Percentiles rank a stretch among this genome's conserved stretches.
Conservation (phyloP, 2,329 filamentous ascomycete genomes). For the Raffaelea arxii region DNA sequence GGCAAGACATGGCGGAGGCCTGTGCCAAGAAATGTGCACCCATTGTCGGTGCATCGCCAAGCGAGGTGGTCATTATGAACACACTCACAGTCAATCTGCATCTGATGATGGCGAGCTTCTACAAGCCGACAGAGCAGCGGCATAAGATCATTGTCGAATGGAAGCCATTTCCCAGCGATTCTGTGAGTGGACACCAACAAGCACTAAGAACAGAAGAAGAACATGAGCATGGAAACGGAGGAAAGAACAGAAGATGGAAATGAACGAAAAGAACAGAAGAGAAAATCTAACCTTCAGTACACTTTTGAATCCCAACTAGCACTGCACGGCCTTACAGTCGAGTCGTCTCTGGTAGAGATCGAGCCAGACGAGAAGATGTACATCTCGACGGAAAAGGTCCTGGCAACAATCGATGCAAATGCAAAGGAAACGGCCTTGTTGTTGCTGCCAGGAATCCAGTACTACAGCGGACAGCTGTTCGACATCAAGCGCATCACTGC, state of each 20-base stretch:
- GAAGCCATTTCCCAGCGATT: slow-evolving; percentile 83
- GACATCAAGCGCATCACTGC: slow-evolving; percentile 73
- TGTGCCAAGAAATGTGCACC: slow-evolving; percentile 60
- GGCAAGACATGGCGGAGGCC: slow-evolving; percentile 70
- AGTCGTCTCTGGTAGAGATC: slow-evolving; percentile 63
- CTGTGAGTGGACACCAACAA: slow-evolving; percentile 30
- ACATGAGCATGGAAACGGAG: not conserved
- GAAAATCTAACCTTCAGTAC: slow-evolving; percentile 48
- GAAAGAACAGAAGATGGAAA: not conserved
- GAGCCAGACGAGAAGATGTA: slow-evolving; percentile 51
- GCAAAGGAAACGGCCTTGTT: slow-evolving; percentile 64
- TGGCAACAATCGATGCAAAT: slow-evolving; percentile 65
- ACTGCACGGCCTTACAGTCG: slow-evolving; percentile 58
- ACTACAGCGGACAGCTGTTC: slow-evolving; percentile 83
- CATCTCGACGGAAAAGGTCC: slow-evolving; percentile 61
- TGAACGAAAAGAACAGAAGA: not conserved
- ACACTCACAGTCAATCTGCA: slow-evolving; percentile 76
- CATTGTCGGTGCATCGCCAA: slow-evolving; percentile 62
- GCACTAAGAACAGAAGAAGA: not conserved
- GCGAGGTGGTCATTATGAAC: slow-evolving; percentile 81
- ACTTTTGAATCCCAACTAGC: slow-evolving; percentile 73
- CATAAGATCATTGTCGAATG: slow-evolving; percentile 85
- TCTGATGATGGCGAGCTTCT: slow-evolving; percentile 76
- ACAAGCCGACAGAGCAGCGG: slow-evolving; percentile 51
- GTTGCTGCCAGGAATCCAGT: slow-evolving; percentile 80